phyloP scores from a whole-genome alignment of 768 basidiomycete genomes.

The Pisolithus orientalis region DNA sequence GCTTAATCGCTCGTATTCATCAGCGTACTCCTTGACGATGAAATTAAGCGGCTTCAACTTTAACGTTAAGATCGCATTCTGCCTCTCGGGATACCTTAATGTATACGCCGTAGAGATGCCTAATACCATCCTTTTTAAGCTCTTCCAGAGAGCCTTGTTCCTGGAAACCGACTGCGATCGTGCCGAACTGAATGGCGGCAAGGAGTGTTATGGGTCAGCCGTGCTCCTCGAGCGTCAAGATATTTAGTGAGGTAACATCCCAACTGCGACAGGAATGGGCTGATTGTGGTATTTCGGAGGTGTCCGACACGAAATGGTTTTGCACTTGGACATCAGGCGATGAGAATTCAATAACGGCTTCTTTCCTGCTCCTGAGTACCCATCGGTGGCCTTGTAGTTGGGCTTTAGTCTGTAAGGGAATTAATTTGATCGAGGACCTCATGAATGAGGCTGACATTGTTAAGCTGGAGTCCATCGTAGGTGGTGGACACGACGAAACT shows the following conservation, averaged over 20 bases:
- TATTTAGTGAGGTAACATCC: constrained; percentile 93
- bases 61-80: constrained; percentile 63
- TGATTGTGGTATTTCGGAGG: constrained; percentile 95
- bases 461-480: constrained; percentile 70
- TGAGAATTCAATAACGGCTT: constrained; percentile 84
- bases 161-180: constrained; percentile 88
- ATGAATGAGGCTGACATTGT: constrained; percentile 56
- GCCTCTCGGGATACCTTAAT: constrained; percentile 90
- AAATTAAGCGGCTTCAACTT: constrained; percentile 76
- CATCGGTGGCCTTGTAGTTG: constrained; percentile 61
- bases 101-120: constrained; percentile 91
- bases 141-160: constrained; percentile 84
- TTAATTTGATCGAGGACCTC: constrained; percentile 70
- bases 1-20: constrained; percentile 85
- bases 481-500: constrained; percentile 67
- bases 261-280: constrained; percentile 92
- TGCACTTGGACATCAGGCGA: constrained; percentile 82
- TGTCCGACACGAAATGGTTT: constrained; percentile 98
- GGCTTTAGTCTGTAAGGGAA: constrained; percentile 53
- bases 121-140: constrained; percentile 84
- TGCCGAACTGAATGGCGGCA: constrained; percentile 51
- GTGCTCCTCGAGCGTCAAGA: constrained; percentile 97
- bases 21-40: constrained; percentile 84
- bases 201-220: constrained; percentile 42
- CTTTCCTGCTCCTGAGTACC: constrained; percentile 86